These are phyloP conservation scores for Colletotrichum liaoningense DNA, from an alignment of 2,329 filamentous ascomycete species.

Conservation along the genomic window DNA sequence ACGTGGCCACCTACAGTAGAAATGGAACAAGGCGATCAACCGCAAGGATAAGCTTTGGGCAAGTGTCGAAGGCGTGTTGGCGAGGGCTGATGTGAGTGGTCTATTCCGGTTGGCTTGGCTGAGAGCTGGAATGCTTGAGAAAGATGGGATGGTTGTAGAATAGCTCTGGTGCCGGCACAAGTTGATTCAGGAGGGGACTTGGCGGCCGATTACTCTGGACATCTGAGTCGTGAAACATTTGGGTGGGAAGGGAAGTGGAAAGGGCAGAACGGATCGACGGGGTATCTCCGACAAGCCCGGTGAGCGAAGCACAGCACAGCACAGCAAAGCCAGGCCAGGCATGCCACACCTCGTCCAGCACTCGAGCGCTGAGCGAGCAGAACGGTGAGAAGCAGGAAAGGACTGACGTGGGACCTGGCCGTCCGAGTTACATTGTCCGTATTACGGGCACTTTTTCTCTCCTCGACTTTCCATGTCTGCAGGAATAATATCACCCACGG, in stretches of 20 bases:
- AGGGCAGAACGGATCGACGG: constrained; percentile 28
- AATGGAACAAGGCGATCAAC: background rate
- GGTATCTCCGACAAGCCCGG: constrained; percentile 30
- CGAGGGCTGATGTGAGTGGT: constrained; percentile 29
- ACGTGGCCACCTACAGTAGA: background rate
- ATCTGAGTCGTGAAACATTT: constrained; percentile 32
- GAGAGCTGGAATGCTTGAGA: constrained; percentile 32
- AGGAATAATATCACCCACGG: background rate
- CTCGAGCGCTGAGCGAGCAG: background rate
- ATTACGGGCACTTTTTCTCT: background rate
- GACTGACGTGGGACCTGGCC: background rate
- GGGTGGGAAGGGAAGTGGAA: constrained; percentile 25
- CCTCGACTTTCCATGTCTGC: background rate
- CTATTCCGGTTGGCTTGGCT: constrained; percentile 23
- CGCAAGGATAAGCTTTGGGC: constrained; percentile 26
- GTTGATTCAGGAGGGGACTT: constrained; percentile 30
- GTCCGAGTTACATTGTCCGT: background rate
- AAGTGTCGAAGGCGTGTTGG: constrained; percentile 25
- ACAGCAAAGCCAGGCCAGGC: background rate
- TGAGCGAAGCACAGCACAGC: background rate
- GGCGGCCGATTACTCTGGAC: constrained; percentile 17
- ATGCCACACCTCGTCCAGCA: background rate
- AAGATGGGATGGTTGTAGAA: constrained; percentile 23
- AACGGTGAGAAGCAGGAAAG: background rate
- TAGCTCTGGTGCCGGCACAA: constrained; percentile 9